These are phyloP conservation scores for Pichia thaimueangensis DNA, from an alignment of 805 yeast genomes.

Conservation along the genomic window DNA sequence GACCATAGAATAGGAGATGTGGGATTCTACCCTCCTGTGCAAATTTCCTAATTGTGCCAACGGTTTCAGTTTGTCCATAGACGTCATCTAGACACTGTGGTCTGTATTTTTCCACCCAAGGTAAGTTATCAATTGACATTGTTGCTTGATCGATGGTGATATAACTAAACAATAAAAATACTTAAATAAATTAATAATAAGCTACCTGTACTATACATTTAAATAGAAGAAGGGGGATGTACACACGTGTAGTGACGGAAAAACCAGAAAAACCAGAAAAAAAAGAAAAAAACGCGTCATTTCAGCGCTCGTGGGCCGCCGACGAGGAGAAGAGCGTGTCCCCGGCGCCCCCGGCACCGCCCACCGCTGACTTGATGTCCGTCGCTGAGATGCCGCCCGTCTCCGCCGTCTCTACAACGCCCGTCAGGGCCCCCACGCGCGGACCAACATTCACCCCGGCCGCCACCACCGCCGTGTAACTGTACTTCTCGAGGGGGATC, in stretches of 20 bases:
- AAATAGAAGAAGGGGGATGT: background rate
- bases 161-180: no score
- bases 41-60: conserved; percentile 77
- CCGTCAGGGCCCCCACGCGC: background rate
- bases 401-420: no score
- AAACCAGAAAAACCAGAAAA: background rate
- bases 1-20: conserved; percentile 89
- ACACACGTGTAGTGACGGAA: background rate
- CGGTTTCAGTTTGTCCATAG: conserved; percentile 84
- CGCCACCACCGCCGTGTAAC: background rate
- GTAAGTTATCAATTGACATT: conserved; percentile 42
- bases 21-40: conserved; percentile 81
- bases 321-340: conserved; percentile 3
- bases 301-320: no score
- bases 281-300: background rate
- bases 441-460: background rate
- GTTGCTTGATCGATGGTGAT: no score
- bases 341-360: conserved; percentile 25
- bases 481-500: background rate
- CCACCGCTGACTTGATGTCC: conserved; percentile 3
- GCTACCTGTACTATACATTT: no score
- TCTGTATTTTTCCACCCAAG: conserved; percentile 95
- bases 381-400: background rate
- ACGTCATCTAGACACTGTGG: conserved; percentile 81
- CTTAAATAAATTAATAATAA: no score